Conservation (phyloP, 78 protist genomes). For the Dictyostelium purpureum region DNA sequence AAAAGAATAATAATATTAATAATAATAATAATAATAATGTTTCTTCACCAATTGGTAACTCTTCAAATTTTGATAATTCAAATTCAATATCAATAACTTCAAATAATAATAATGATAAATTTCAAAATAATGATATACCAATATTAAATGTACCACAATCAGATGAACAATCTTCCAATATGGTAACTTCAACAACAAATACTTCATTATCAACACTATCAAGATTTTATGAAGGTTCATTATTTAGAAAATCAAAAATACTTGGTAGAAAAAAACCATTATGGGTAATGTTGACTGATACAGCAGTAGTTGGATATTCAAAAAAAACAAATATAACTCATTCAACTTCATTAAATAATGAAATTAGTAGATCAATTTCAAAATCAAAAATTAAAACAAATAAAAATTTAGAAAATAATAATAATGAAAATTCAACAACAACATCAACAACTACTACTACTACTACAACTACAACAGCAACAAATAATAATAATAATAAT, state of each 20-base stretch:
- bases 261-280: conserved; percentile 16
- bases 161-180: background rate
- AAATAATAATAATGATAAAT: background rate
- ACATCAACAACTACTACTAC: background rate
- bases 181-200: background rate
- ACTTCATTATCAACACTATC: conserved; percentile 11
- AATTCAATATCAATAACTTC: background rate
- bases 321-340: background rate
- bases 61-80: background rate
- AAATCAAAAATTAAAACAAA: background rate
- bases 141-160: background rate
- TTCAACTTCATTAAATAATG: background rate
- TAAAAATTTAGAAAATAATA: no score
- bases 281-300: background rate
- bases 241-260: conserved; percentile 48
- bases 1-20: background rate
- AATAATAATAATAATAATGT: background rate
- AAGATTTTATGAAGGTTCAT: conserved; percentile 8
- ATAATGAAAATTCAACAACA: no score
- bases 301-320: background rate
- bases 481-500: background rate
- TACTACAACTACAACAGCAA: background rate
- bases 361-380: background rate
- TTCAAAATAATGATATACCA: background rate
- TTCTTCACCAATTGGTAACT: background rate